Evolutionary conservation across 2,329 filamentous ascomycete species (phyloP), one percentile per base, ranked within the genome.

Genomic region (Sporothrix pallida): DNA sequence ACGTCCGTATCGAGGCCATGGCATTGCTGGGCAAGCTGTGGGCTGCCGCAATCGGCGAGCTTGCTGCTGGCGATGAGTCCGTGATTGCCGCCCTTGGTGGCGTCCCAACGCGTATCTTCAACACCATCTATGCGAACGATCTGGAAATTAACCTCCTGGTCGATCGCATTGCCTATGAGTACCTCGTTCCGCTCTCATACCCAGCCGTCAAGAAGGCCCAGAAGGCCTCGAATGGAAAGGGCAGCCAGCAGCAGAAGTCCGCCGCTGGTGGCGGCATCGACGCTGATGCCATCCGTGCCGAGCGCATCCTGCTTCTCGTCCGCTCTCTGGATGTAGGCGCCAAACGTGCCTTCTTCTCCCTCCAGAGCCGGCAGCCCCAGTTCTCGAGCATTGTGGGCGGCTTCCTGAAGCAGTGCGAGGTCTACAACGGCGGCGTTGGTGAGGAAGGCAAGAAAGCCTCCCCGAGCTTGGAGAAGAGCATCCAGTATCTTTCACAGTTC

Each of bases 21-120:
- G 91, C 90, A 70, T 86, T 97, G 9, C 85, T 98, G 1, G 93
- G 90, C 12, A 93, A 91, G 75, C 90, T 98, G 42, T 99, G 96
- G 96, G 95, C 93, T n/a, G 95, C 97, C 20, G 95, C 93, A 13
- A 90, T 91, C 20, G 93, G 94, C 20, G 95, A 97, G 78, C 92
- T 99, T 78, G 90, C 93, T 31, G 89, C 92, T 71, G 93, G 93
- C 15, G 92, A 95, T 78, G 93, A 97, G 77, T 85, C 87, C 20
- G 91, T 97, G 23, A 88, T 87, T 13, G 85, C 89, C 10, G 88
- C 95, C n/a, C 85, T 99, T 13, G 92, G 91, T 7, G 91, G 91
- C 31, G 94, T 97, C 54, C 95, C 96, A 2, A 92, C 92, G 0
- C 92, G 90, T 75, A 94, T 99, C 62, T 90, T 98, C 75, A 94